Conservation (phyloP, 2,329 filamentous ascomycete species). For the Ophiostoma novo-ulmi region DNA sequence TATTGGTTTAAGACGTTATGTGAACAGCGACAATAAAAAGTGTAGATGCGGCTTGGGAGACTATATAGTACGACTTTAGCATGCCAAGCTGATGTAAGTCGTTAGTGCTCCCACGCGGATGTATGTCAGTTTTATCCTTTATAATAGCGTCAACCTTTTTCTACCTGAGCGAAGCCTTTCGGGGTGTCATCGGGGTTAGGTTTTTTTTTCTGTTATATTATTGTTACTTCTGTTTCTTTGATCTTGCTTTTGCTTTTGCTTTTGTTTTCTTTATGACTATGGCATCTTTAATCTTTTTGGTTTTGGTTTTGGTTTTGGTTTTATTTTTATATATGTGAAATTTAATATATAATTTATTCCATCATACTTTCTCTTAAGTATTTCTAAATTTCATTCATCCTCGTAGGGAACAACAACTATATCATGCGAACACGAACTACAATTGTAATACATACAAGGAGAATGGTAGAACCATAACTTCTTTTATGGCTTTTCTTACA, state of each 20-base stretch:
- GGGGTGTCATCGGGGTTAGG: neutral
- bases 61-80: slow-evolving; percentile 1
- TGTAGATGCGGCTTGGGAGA: neutral
- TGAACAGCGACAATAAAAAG: neutral
- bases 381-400: neutral
- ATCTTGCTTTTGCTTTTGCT: neutral
- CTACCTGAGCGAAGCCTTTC: neutral
- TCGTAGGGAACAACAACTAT: neutral
- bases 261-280: neutral
- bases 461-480: no score
- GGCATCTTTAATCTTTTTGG: neutral
- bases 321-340: neutral
- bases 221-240: neutral
- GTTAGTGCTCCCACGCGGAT: neutral
- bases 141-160: slow-evolving; percentile 7
- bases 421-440: neutral
- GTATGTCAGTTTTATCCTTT: slow-evolving; percentile 6
- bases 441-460: neutral
- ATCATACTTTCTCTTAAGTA: neutral
- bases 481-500: neutral
- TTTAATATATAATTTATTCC: neutral
- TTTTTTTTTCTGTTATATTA: neutral
- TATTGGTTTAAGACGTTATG: neutral
- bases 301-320: no score
- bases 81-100: neutral